Percentiles rank a stretch among this genome's conserved stretches.
phyloP scores from a whole-genome alignment of 176 grass and related monocot species.

The Musa beccarii region DNA sequence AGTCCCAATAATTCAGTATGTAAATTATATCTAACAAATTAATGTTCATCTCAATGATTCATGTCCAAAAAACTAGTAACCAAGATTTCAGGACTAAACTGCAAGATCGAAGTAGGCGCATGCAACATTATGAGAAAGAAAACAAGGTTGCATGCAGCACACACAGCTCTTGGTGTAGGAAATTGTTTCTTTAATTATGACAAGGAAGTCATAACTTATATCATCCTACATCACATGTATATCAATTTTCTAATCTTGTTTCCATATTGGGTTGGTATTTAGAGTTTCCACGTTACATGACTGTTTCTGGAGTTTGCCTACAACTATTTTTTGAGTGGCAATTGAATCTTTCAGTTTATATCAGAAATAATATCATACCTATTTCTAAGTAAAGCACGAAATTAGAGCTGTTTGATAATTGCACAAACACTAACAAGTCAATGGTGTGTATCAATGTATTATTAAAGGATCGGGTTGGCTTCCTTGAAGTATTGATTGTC shows the following conservation, averaged over 20 bases:
- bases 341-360: too few relatives aligned
- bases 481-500: not conserved
- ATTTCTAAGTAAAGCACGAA: not conserved
- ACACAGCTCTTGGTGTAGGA: not conserved
- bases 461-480: not conserved
- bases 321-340: too few relatives aligned
- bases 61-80: not conserved
- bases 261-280: not conserved
- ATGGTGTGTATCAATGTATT: not conserved
- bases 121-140: not conserved
- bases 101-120: not conserved
- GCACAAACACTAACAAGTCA: not conserved
- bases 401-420: not conserved
- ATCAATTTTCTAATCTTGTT: not conserved
- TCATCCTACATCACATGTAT: not conserved
- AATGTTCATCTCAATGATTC: not conserved
- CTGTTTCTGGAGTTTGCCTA: not conserved
- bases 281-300: not conserved
- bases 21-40: not conserved
- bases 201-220: not conserved
- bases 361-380: not conserved
- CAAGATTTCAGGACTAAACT: not conserved
- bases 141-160: not conserved
- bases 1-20: not conserved
- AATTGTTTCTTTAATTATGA: not conserved